Conservation (phyloP, 2,329 filamentous ascomycete species). For the Penicillium sp. region DNA sequence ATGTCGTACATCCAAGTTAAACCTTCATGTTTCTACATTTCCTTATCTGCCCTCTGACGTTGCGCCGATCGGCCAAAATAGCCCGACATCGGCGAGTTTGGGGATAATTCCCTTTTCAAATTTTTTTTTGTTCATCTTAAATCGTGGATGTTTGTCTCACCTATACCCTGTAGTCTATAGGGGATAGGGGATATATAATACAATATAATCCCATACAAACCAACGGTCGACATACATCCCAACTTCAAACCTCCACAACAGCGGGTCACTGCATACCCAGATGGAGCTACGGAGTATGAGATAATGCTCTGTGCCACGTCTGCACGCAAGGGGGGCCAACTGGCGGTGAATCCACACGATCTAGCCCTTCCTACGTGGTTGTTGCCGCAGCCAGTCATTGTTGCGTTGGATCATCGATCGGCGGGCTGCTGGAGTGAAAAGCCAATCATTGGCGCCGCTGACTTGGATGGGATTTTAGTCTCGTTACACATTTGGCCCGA, state of each 20-base stretch:
- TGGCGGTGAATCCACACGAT: slow-evolving; percentile 30
- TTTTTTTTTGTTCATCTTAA: too few relatives aligned
- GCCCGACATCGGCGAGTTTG: slow-evolving; percentile 2
- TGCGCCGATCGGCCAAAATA: background rate
- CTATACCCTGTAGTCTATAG: background rate
- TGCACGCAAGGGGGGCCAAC: slow-evolving; percentile 26
- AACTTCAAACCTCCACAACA: background rate
- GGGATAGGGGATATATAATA: background rate
- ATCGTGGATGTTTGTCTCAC: background rate
- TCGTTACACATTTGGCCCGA: slow-evolving; percentile 26
- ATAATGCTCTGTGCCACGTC: slow-evolving; percentile 20
- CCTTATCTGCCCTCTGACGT: slow-evolving; percentile 2
- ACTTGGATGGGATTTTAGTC: slow-evolving; percentile 8
- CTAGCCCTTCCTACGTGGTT: slow-evolving; percentile 29
- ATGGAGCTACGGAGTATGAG: background rate
- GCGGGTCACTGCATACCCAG: slow-evolving; percentile 3
- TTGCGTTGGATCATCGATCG: slow-evolving; percentile 30
- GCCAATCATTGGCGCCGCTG: slow-evolving; percentile 6
- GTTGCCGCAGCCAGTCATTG: slow-evolving; percentile 25
- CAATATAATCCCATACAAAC: background rate
- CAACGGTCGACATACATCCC: background rate
- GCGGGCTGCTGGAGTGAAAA: slow-evolving; percentile 20
- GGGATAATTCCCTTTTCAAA: background rate
- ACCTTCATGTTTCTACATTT: background rate
- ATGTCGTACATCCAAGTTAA: slow-evolving; percentile 5